Evolutionary conservation across 192 early-diverging fungal genomes (phyloP), one percentile per base, ranked within the genome.

Genomic region (Coemansia sp.): DNA sequence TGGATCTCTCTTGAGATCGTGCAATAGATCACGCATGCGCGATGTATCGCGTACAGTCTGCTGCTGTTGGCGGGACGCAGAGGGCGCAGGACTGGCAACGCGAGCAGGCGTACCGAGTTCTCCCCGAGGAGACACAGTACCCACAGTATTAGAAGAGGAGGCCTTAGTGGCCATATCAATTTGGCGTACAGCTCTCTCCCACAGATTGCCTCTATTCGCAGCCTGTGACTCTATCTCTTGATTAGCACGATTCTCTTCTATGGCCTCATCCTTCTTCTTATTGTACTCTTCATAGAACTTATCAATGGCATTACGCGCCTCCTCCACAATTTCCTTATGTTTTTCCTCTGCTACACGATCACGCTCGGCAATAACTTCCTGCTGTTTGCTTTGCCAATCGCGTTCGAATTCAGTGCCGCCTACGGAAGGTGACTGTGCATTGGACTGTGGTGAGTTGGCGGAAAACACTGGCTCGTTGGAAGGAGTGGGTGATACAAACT

Each of bases 211-310:
- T 22, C 84, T 85, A 47, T 71, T 81, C 1, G 84, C 82, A 21
- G 85, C 64, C 58, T 84, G 82, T 4, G 73, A 27, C 49, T 84
- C 82, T 22, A 81, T 65, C 34, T 74, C 75, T 69, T 84, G 74
- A 50, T 56, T 71, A 19, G 78, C 78, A 22, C 82, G 63, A 78
- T 90, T 90, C 61, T 86, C 78, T 61, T 83, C 76, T 27, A 90
- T 85, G 0, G 87, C 79, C 44, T 81, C 82, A 32, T 86, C 83
- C 61, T 86, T 87, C 74, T 84, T 89, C 66, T 87, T 85, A 51
- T 92, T 92, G 49, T 92, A 92, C 57, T 90, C 91, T 51, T 87
- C 88, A 64, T 92, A 92, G 69, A 90, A 92, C 62, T 82, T 81
- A 66, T 92, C 91, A 64, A 92, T 86, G 19, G 83, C 82, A 34